phyloP scores from a whole-genome alignment of 140 eudicot genomes.

The Bidens hawaiensis region DNA sequence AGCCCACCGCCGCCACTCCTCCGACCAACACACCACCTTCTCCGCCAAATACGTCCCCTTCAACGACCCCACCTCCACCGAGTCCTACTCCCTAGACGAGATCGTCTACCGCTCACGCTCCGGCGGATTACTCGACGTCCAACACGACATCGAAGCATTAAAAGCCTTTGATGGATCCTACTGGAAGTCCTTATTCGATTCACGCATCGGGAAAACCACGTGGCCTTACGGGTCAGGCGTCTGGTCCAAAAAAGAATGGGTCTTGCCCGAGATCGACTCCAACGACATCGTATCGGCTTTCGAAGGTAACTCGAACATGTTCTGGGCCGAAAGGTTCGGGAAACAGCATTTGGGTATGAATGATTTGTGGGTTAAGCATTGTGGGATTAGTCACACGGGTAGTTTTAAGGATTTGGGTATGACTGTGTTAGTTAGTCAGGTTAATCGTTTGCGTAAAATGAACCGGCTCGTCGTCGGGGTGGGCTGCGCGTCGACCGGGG shows the following conservation, averaged over 20 bases:
- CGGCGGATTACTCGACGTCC: constrained; percentile 45
- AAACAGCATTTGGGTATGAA: constrained; percentile 47
- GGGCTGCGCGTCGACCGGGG: constrained; percentile 54
- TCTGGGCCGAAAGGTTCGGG: constrained; percentile 58
- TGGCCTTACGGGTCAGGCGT: constrained; percentile 67
- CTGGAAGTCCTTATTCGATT: constrained; percentile 41
- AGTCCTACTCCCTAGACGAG: constrained; percentile 47
- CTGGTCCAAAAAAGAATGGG: constrained; percentile 63
- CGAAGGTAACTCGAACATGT: constrained; percentile 52
- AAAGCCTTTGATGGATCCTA: constrained; percentile 30
- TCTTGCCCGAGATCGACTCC: constrained; percentile 46
- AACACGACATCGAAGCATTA: constrained; percentile 37
- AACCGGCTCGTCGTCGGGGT: constrained; percentile 46
- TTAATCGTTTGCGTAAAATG: constrained; percentile 48
- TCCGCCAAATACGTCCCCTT: constrained; percentile 56
- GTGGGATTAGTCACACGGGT: constrained; percentile 62
- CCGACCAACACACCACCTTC: constrained; percentile 17
- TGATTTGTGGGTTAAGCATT: constrained; percentile 66
- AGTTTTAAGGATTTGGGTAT: constrained; percentile 61
- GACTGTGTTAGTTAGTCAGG: constrained; percentile 59
- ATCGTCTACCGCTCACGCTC: constrained; percentile 48
- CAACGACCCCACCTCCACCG: constrained; percentile 38
- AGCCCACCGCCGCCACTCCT: constrained; percentile 35
- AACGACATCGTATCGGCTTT: constrained; percentile 52
- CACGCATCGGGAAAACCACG: constrained; percentile 43